phyloP scores from a whole-genome alignment of 2,329 filamentous ascomycete species.

The Colletotrichum sp. region DNA sequence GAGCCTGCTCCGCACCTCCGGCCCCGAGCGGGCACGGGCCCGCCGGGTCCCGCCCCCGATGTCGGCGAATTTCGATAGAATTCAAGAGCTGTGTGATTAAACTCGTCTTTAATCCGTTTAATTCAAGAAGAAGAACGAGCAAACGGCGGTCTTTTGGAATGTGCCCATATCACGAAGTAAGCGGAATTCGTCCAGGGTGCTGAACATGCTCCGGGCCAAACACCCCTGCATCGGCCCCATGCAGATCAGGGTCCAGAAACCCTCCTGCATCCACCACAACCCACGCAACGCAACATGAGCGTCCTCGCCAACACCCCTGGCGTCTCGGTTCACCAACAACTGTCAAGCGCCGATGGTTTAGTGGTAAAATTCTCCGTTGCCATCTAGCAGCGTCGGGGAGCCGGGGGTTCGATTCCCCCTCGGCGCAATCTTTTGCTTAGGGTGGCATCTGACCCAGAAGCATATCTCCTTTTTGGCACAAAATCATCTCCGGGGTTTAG shows the following conservation, averaged over 20 bases:
- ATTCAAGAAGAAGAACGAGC: too few species aligned
- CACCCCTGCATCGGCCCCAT: neutral
- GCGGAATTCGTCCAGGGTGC: too few species aligned
- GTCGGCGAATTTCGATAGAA: too few species aligned
- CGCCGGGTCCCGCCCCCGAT: too few species aligned
- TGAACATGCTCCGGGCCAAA: neutral
- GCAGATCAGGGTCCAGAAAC: neutral
- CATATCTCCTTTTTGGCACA: neutral
- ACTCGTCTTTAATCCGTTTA: too few species aligned
- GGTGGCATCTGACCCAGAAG: too few species aligned
- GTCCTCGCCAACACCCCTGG: accelerated
- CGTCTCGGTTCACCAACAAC: neutral
- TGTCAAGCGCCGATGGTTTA: conserved; percentile 4
- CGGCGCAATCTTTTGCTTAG: neutral
- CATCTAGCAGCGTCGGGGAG: conserved; percentile 5
- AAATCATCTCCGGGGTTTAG: accelerated
- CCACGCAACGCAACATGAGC: neutral
- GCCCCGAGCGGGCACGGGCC: too few species aligned
- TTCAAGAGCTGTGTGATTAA: too few species aligned
- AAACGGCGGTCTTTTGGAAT: too few species aligned
- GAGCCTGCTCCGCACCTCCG: too few species aligned
- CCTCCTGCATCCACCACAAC: neutral
- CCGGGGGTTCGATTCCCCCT: conserved; percentile 6
- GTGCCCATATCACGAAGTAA: too few species aligned
- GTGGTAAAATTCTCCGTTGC: conserved; percentile 13